Conservation (phyloP, 2,329 filamentous ascomycete genomes). For the Aureobasidium lini region DNA sequence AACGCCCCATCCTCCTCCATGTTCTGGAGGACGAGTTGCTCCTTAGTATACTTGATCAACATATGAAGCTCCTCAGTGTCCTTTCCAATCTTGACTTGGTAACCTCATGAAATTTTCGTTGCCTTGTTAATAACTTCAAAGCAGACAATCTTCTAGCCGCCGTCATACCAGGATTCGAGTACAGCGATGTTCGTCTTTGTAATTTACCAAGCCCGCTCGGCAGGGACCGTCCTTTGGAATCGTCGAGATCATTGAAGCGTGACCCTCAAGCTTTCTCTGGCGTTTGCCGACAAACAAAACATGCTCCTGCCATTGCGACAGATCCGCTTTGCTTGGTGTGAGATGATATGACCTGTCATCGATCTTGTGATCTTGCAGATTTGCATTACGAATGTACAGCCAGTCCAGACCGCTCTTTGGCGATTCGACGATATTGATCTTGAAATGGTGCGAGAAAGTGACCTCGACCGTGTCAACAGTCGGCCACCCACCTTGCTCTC, state of each 20-base stretch:
- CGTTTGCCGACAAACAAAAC: not conserved
- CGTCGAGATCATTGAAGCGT: not conserved
- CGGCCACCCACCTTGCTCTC: constrained; percentile 37
- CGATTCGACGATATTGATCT: not conserved
- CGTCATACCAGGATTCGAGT: not conserved
- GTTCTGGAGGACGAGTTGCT: not conserved
- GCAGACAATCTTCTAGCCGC: not conserved
- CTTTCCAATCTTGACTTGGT: not conserved
- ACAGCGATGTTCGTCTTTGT: constrained; percentile 5
- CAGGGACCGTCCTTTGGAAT: not conserved
- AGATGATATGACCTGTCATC: not conserved
- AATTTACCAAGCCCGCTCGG: not conserved
- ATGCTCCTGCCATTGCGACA: not conserved
- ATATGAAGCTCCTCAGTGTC: not conserved
- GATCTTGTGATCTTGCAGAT: not conserved
- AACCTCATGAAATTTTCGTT: not conserved
- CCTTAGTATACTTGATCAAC: not conserved
- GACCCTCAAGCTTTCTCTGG: not conserved
- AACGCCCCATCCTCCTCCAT: not conserved
- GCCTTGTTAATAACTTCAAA: constrained; percentile 3
- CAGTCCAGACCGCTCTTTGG: not conserved
- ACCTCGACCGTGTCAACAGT: constrained; percentile 16
- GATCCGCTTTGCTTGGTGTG: not conserved
- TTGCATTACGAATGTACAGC: constrained; percentile 3
- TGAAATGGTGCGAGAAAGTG: not conserved